Percentiles rank a stretch among this genome's conserved stretches.
These are phyloP conservation scores for Mariannaea sp. DNA, from an alignment of 2,329 filamentous ascomycete genomes.

Conservation along the genomic window DNA sequence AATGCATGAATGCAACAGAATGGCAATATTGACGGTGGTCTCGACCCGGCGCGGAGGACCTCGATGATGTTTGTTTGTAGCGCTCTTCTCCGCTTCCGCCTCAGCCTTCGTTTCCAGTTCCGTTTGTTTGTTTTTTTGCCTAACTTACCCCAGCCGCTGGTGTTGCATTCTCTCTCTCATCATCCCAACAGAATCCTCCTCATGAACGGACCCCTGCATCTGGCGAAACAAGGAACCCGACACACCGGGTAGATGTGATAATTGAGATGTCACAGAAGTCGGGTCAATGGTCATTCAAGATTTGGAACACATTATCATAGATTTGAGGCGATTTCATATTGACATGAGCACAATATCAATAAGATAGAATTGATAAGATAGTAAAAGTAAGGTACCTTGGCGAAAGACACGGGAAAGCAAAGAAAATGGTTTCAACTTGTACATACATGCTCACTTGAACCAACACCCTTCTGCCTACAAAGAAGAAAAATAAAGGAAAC, in stretches of 20 bases:
- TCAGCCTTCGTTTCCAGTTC: not conserved
- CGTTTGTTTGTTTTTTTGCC: not conserved
- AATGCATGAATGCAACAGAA: conserved; percentile 5
- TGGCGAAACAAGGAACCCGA: conserved; percentile 1
- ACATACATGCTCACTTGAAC: conserved; percentile 18
- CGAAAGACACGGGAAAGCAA: no score
- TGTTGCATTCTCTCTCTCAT: no score
- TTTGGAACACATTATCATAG: no score
- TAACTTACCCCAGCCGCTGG: no score
- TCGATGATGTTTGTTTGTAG: not conserved
- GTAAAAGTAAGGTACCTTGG: no score
- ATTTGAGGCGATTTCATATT: not conserved
- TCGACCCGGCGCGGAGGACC: conserved; percentile 8
- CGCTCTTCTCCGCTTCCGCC: not conserved
- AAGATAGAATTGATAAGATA: no score
- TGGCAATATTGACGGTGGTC: conserved; percentile 1
- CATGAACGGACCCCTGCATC: not conserved
- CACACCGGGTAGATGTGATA: no score
- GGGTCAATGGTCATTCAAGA: no score
- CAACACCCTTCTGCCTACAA: not conserved
- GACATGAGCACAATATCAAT: conserved; percentile 6
- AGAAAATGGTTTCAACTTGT: no score
- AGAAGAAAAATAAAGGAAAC: no score
- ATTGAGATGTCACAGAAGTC: no score
- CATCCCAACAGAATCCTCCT: not conserved